Evolutionary conservation across 768 basidiomycete species (phyloP), one percentile per base, ranked within the genome.

Genomic region (Agrocybe chaxingu): DNA sequence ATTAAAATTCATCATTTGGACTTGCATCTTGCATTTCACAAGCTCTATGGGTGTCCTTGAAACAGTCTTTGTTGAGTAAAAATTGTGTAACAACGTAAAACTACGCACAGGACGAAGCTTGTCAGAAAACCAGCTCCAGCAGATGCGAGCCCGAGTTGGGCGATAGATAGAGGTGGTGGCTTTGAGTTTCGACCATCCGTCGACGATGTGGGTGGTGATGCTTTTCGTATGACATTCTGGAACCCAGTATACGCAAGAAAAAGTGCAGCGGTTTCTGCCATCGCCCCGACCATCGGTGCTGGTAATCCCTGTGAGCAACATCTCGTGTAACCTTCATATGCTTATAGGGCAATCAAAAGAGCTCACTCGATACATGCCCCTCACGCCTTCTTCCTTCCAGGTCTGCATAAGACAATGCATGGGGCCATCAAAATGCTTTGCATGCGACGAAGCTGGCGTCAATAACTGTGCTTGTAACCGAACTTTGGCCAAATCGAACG

Each of bases 21-120:
- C 95, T 66, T 97, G 95, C 93, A 98, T 96, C 67, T 92, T 92
- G 73, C 93, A 97, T 70, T 98, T 97, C 51, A 98, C 82, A 43
- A 97, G 85, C 61, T 97, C 95, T 50, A 98, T 86, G 1, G 95
- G 95, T 0, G 94, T 97, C 29, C 91, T 92, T 59, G 19, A 42
- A 36, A 16, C 31, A 39, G 41, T 32, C 9, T 35, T 13, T 55
- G 36, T 18, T 46, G 54, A 13, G 43, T 47, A 39, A 12, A 16
- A 35, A 47, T 45, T 29, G 42, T 35, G 11, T 42, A 35, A 16
- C 32, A 46, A 48, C 34, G 37, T 42, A 9, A 39, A 47, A 43
- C 24, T 6, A 79, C 88, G 49, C 57, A 92, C 89, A 98, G 70
- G 45, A 94, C 77, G 66, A 95, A 93, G 59, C 92, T 94, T 11